Percentiles rank a stretch among this genome's conserved stretches.
Evolutionary conservation across 2,329 filamentous ascomycete species (phyloP).

Genomic region (Lachnellula hyalina): DNA sequence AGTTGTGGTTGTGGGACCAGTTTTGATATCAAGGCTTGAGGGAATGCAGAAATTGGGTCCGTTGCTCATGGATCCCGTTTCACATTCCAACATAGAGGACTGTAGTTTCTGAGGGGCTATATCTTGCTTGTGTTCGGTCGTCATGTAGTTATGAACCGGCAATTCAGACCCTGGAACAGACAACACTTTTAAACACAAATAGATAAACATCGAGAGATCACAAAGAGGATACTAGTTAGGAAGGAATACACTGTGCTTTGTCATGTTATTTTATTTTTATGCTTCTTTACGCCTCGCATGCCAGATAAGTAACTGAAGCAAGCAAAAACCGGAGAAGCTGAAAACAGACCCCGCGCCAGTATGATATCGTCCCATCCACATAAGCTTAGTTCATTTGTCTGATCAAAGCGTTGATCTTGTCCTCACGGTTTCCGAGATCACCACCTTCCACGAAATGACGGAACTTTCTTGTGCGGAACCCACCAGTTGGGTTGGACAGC

Average conservation of each 20-base stretch:
- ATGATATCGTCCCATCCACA: constrained; percentile 6
- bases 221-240: constrained; percentile 6
- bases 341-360: constrained; percentile 6
- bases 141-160: too few relatives aligned
- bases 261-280: constrained; percentile 18
- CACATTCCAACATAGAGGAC: too few relatives aligned
- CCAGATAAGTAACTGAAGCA: constrained; percentile 16
- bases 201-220: background rate
- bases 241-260: background rate
- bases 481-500: constrained; percentile 95
- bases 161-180: too few relatives aligned
- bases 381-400: constrained; percentile 89
- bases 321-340: constrained; percentile 2
- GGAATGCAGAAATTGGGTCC: background rate
- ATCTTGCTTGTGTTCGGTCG: too few relatives aligned
- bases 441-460: constrained; percentile 55
- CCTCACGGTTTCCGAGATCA: constrained; percentile 97
- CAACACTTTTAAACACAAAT: too few relatives aligned
- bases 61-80: background rate
- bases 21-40: constrained; percentile 78
- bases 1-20: constrained; percentile 97
- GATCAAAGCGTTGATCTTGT: constrained; percentile 91
- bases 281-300: constrained; percentile 23
- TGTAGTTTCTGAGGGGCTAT: too few relatives aligned
- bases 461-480: constrained; percentile 94